Conservation (phyloP, 139 green algal species). For the Mesotaenium endlicherianum region DNA sequence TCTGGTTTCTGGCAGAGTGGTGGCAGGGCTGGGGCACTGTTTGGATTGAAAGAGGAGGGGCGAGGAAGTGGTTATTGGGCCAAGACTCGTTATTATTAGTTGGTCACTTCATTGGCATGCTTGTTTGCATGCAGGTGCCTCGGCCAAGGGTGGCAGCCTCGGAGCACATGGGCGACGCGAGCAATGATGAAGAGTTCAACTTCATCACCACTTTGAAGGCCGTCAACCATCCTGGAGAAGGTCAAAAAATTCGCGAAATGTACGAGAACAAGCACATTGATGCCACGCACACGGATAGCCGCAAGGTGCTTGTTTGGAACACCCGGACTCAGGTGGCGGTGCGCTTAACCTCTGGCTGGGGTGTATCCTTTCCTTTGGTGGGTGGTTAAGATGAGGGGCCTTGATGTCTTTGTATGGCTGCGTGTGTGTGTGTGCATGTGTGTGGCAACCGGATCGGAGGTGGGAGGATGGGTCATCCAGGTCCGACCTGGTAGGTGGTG, state of each 20-base stretch:
- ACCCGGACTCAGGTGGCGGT: constrained; percentile 67
- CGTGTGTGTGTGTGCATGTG: constrained; percentile 5
- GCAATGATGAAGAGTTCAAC: constrained; percentile 58
- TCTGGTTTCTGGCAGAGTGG: no score
- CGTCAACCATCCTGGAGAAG: constrained; percentile 53
- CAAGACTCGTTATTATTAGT: no score
- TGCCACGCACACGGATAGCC: constrained; percentile 86
- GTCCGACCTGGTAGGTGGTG: no score
- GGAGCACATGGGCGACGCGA: constrained; percentile 67
- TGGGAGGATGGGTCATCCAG: no score
- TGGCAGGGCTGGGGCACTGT: no score
- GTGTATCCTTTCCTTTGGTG: neutral
- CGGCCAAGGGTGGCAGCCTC: constrained; percentile 67
- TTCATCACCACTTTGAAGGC: constrained; percentile 61
- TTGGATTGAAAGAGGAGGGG: no score
- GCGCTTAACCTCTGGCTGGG: neutral
- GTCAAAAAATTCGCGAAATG: constrained; percentile 90
- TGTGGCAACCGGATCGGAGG: no score
- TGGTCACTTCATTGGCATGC: no score
- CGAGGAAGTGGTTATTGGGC: no score
- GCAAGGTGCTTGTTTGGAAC: constrained; percentile 79
- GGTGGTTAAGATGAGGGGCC: neutral
- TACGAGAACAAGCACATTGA: constrained; percentile 71
- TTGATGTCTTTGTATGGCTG: neutral
- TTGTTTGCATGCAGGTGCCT: constrained; percentile 38